Base-by-base conservation (phyloP, 1,139 yeast species). In the Pichia norvegensis region DNA sequence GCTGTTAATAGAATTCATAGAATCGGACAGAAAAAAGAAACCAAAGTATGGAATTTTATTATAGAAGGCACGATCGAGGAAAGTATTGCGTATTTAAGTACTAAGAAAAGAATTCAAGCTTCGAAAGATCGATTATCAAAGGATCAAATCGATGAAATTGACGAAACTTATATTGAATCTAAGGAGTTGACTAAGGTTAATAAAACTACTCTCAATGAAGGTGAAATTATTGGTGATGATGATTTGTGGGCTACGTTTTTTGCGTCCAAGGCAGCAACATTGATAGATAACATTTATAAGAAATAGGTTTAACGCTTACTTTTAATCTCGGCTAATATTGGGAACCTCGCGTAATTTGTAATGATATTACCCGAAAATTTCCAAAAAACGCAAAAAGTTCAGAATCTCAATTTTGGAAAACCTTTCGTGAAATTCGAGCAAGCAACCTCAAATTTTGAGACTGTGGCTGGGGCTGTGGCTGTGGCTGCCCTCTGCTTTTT, bases 1-100 rank as follows among this genome's bases (percentile, higher is more conserved):
- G 97, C 97, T 0, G 83, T 90, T 46, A 85, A 95, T 39, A 74
- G 98, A 54, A 81, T 92, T 40, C 96, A 90, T 60, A 69, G 98
- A 51, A 90, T 92, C 59, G 98, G 98, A 0, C 98, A 92, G 62
- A 76, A 73, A 3, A 69, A 72, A 37, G 78, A 76, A 17, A 92
- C 97, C 0, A 83, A 81, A 2, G 95, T 92, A 2, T 90, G 97
- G 95, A 81, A 85, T 76, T 87, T 90, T 67, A 81, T 85, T 29
- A 83, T 88, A 46, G 78, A 76, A 48, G 81, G 83, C 40, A 80
- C 95, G 0, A 94, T 92, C n/a, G 98, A 92, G 63, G 95, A 90
- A 61, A 81, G 85, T 44, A 85, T 92, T 45, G 76, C 86, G n/a
- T 66, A 72, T 38, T 65, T 76, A 49, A 72, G 81, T 2, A 74